Evolutionary conservation across 805 yeast genomes (phyloP).

Genomic region (Alloascoidea hylecoeti): DNA sequence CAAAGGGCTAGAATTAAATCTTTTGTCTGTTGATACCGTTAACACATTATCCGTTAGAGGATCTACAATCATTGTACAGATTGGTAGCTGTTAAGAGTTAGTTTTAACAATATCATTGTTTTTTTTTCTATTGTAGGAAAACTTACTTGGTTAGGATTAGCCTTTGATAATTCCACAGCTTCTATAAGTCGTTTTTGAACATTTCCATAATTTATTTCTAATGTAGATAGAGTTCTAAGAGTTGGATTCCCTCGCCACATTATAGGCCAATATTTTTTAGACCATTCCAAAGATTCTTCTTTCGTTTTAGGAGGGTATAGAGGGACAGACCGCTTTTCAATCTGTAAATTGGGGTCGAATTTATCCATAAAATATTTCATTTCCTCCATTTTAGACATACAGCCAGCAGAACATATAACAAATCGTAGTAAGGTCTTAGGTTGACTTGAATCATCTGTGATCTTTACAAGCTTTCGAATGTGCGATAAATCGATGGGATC

Average conservation of each 20-base stretch:
- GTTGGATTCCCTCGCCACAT: constrained; percentile 90
- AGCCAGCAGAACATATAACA: constrained; percentile 30
- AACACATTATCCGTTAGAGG: constrained; percentile 29
- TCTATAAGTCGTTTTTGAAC: constrained; percentile 26
- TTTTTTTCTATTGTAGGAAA: too few species aligned
- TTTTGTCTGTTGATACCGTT: constrained; percentile 23
- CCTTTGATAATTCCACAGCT: constrained; percentile 23
- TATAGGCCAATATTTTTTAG: constrained; percentile 65
- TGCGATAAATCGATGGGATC: constrained; percentile 9
- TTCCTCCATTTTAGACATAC: constrained; percentile 15
- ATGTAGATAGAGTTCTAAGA: constrained; percentile 50
- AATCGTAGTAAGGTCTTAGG: constrained; percentile 17
- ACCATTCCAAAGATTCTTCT: constrained; percentile 56
- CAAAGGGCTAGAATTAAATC: constrained; percentile 33
- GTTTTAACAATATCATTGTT: not conserved
- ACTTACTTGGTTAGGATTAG: too few species aligned
- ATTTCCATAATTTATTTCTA: constrained; percentile 51
- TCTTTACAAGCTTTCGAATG: constrained; percentile 30
- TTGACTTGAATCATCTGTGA: constrained; percentile 17
- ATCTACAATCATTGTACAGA: constrained; percentile 51
- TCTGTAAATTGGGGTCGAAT: constrained; percentile 7
- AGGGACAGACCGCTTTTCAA: constrained; percentile 30
- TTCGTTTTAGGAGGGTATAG: constrained; percentile 52
- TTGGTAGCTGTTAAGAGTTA: constrained; percentile 20
- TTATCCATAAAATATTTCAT: constrained; percentile 12